phyloP scores from a whole-genome alignment of 2,329 filamentous ascomycete genomes.

The Leptographium lundbergii region DNA sequence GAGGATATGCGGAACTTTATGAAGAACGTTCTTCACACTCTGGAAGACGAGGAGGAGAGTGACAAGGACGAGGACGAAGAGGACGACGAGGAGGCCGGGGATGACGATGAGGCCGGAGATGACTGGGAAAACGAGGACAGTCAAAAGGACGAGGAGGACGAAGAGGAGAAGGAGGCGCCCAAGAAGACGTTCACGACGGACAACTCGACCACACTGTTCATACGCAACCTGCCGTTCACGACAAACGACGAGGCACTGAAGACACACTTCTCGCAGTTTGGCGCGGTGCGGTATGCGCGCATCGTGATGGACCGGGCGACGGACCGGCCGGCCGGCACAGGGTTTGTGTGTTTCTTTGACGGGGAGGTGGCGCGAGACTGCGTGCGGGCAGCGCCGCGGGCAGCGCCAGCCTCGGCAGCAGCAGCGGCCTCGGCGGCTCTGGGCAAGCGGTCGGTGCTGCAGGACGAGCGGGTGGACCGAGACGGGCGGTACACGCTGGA shows the following conservation, averaged over 20 bases:
- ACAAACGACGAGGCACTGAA: slow-evolving; percentile 72
- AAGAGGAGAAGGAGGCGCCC: slow-evolving; percentile 12
- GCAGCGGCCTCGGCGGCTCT: slow-evolving; percentile 19
- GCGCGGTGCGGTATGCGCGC: slow-evolving; percentile 77
- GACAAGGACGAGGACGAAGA: slow-evolving; percentile 35
- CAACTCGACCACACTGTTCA: slow-evolving; percentile 71
- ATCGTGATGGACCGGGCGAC: slow-evolving; percentile 80
- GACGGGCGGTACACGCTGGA: slow-evolving; percentile 82
- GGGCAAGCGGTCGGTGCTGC: slow-evolving; percentile 68
- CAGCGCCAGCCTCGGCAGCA: background rate
- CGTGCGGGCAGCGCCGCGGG: slow-evolving; percentile 60
- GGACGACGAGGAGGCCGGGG: slow-evolving; percentile 30
- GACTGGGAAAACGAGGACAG: slow-evolving; percentile 30
- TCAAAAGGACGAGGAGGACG: slow-evolving; percentile 17
- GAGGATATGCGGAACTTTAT: slow-evolving; percentile 39
- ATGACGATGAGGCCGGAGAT: slow-evolving; percentile 30
- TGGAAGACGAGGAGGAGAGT: slow-evolving; percentile 43
- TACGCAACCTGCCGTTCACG: slow-evolving; percentile 89
- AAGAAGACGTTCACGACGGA: slow-evolving; percentile 32
- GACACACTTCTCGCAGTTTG: slow-evolving; percentile 79
- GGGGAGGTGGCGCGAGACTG: slow-evolving; percentile 64
- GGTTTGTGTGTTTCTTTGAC: slow-evolving; percentile 86
- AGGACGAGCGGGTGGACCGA: slow-evolving; percentile 72
- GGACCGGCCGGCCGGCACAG: slow-evolving; percentile 79
- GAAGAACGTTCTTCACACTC: slow-evolving; percentile 43